phyloP scores from a whole-genome alignment of 805 yeast species.

The Barnettozyma siamensis region DNA sequence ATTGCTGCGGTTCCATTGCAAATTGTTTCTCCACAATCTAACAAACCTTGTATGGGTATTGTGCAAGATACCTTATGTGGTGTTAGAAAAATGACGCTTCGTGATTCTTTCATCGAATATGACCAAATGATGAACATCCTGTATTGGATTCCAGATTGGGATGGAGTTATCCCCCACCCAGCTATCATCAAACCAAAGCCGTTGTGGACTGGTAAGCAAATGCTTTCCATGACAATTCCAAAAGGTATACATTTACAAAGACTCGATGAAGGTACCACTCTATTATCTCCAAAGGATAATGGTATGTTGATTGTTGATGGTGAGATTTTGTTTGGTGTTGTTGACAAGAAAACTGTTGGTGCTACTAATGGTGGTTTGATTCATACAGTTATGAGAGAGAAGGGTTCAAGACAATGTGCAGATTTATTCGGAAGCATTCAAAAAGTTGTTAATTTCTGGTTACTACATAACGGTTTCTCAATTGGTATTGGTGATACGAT shows the following conservation, averaged over 20 bases:
- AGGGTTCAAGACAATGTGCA: conserved; percentile 89
- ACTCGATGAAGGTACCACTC: conserved; percentile 83
- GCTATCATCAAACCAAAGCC: conserved; percentile 93
- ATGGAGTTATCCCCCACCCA: conserved; percentile 95
- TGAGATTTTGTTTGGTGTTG: conserved; percentile 95
- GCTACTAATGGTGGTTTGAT: conserved; percentile 97
- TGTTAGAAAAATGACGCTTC: conserved; percentile 87
- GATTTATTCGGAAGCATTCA: conserved; percentile 87
- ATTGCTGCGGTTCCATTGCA: conserved; percentile 96
- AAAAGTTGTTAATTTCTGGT: conserved; percentile 94
- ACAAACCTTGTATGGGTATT: conserved; percentile 99
- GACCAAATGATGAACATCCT: conserved; percentile 95
- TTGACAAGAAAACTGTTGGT: conserved; percentile 97
- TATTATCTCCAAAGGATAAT: conserved; percentile 81
- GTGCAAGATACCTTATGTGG: conserved; percentile 99
- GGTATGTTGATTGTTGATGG: conserved; percentile 97
- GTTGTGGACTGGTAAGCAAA: conserved; percentile 95
- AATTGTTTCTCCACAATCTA: conserved; percentile 96
- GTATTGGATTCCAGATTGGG: conserved; percentile 99
- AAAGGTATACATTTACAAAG: conserved; percentile 93
- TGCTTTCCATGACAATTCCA: conserved; percentile 89
- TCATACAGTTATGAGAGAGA: conserved; percentile 96
- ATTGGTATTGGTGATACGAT: conserved; percentile 99
- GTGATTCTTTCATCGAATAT: conserved; percentile 83
- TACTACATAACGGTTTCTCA: conserved; percentile 93